A percentile compares a stretch with the other conserved stretches of the same genome.
phyloP scores from a whole-genome alignment of 306 rosid species.

The Calophaca sinica region DNA sequence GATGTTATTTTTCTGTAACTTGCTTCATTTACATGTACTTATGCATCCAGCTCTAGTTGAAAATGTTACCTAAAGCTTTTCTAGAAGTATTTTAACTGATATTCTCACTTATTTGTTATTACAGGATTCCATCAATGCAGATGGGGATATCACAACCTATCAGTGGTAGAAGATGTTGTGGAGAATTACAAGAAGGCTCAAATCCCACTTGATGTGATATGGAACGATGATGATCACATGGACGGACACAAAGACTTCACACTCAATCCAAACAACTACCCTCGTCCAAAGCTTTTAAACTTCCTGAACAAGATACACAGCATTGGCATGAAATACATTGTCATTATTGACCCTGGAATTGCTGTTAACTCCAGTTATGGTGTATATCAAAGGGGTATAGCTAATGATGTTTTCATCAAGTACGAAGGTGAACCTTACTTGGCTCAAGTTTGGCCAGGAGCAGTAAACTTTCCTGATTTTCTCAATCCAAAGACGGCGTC shows the following conservation, averaged over 20 bases:
- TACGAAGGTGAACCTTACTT: slow-evolving; percentile 82
- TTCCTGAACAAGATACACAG: slow-evolving; percentile 83
- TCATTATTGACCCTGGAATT: slow-evolving; percentile 91
- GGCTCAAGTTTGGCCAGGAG: slow-evolving; percentile 99
- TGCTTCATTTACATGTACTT: not conserved
- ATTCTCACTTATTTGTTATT: slow-evolving; percentile 37
- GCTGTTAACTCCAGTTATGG: slow-evolving; percentile 77
- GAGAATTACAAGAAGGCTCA: slow-evolving; percentile 81
- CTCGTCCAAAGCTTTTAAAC: slow-evolving; percentile 83
- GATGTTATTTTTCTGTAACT: not conserved
- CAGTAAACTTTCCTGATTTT: slow-evolving; percentile 92
- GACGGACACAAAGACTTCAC: slow-evolving; percentile 90
- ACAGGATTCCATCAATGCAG: slow-evolving; percentile 98
- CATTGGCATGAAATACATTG: slow-evolving; percentile 91
- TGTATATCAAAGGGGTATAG: slow-evolving; percentile 77
- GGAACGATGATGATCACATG: slow-evolving; percentile 99
- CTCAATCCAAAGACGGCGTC: slow-evolving; percentile 87
- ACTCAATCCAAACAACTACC: slow-evolving; percentile 69
- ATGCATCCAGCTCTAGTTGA: slow-evolving; percentile 11
- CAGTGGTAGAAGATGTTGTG: slow-evolving; percentile 95
- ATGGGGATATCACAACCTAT: slow-evolving; percentile 98
- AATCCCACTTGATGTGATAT: slow-evolving; percentile 95
- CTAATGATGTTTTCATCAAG: slow-evolving; percentile 88
- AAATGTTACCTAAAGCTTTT: not conserved
- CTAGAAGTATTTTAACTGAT: not conserved